Evolutionary conservation across 306 rosid species (phyloP).

Genomic region (Fragaria iinumae): DNA sequence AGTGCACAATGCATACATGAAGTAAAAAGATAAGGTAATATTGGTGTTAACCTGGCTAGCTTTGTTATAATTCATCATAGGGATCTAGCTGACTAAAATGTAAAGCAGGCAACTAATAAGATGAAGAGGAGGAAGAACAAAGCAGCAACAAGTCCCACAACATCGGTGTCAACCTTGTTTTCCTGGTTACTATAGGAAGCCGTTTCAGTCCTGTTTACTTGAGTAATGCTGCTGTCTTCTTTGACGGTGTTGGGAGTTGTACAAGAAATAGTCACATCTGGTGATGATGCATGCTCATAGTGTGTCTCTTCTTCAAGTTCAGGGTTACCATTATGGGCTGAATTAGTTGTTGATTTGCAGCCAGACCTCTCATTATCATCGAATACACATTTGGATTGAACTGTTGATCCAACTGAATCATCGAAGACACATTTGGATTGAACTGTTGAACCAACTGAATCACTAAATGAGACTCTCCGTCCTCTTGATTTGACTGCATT

Average conservation of each 20-base stretch:
- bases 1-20: neutral
- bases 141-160: conserved; percentile 18
- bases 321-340: conserved; percentile 2
- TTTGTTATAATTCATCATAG: neutral
- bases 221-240: neutral
- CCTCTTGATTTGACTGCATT: neutral
- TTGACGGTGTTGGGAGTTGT: neutral
- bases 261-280: neutral
- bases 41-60: neutral
- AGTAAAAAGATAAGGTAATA: neutral
- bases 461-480: conserved; percentile 45
- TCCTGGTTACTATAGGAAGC: neutral
- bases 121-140: conserved; percentile 20
- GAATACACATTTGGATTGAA: conserved; percentile 4
- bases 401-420: conserved; percentile 32
- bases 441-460: conserved; percentile 27
- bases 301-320: conserved; percentile 1
- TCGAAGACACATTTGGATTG: conserved; percentile 12
- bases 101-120: neutral
- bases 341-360: conserved; percentile 4
- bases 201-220: neutral
- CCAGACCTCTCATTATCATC: conserved; percentile 10
- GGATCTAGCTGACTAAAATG: neutral
- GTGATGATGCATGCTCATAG: conserved; percentile 5
- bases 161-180: conserved; percentile 13